Conservation (phyloP, 2,329 filamentous ascomycete genomes). For the Truncatella angustata region DNA sequence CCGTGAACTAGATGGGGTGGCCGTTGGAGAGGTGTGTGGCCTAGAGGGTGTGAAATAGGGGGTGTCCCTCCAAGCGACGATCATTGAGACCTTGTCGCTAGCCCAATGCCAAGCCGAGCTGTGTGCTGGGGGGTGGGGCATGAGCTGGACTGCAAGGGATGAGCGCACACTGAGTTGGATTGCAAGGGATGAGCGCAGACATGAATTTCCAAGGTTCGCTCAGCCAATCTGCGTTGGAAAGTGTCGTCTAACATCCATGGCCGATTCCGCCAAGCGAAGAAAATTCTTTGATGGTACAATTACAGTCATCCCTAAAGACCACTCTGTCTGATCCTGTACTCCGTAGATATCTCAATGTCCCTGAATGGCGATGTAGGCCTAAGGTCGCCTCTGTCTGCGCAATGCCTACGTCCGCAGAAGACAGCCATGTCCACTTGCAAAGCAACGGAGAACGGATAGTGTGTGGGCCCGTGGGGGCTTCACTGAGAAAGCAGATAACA, state of each 20-base stretch:
- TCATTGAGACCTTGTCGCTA: constrained; percentile 9
- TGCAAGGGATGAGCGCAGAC: constrained; percentile 4
- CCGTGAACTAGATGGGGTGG: neutral
- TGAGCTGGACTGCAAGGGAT: constrained; percentile 8
- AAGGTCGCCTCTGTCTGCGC: neutral
- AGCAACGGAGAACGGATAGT: constrained; percentile 2
- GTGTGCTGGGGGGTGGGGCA: constrained; percentile 1
- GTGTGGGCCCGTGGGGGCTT: constrained; percentile 8
- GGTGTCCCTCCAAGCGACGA: neutral
- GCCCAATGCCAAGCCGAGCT: neutral
- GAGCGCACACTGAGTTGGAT: constrained; percentile 1
- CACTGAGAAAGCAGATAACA: neutral
- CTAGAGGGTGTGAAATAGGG: neutral
- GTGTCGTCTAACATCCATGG: neutral
- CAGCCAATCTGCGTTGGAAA: neutral
- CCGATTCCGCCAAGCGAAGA: neutral
- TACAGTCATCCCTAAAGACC: too few relatives aligned
- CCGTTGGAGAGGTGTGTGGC: neutral
- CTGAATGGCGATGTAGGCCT: neutral
- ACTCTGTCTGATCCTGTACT: too few relatives aligned
- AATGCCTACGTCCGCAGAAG: neutral
- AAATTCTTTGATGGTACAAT: neutral
- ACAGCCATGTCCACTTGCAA: constrained; percentile 6
- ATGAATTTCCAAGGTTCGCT: constrained; percentile 1
- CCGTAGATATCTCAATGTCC: too few relatives aligned